These are phyloP conservation scores for Adansonia gregorii DNA, from an alignment of 441 rosid genomes.

Conservation along the genomic window DNA sequence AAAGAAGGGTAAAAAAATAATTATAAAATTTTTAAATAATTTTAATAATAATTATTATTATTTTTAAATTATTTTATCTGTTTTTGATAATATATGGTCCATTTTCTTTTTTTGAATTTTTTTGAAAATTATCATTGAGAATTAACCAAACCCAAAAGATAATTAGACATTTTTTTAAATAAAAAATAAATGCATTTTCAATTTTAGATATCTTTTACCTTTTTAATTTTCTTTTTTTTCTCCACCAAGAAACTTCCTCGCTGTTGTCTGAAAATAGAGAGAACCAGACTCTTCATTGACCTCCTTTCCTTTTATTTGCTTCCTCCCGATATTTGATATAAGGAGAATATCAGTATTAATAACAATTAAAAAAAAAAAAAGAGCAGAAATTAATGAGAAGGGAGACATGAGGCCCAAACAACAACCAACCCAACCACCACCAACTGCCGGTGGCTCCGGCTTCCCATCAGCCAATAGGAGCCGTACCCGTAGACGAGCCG, in stretches of 20 bases:
- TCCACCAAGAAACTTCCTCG: not conserved
- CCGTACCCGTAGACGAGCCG: slow-evolving; percentile 60
- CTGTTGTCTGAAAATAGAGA: not conserved
- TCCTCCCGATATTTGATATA: too few relatives aligned
- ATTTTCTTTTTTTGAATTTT: too few relatives aligned
- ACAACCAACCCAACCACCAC: slow-evolving; percentile 40
- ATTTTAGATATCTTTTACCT: not conserved
- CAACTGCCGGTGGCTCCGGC: slow-evolving; percentile 26
- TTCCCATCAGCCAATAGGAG: slow-evolving; percentile 21
- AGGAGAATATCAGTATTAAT: too few relatives aligned
- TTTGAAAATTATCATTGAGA: too few relatives aligned
- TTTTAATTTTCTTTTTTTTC: not conserved
- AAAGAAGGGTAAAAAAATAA: too few relatives aligned
- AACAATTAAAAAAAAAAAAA: not conserved
- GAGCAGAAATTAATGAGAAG: not conserved
- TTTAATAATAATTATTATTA: too few relatives aligned
- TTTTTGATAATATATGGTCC: too few relatives aligned
- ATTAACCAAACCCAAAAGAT: too few relatives aligned
- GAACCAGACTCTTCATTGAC: not conserved
- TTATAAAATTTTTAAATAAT: too few relatives aligned
- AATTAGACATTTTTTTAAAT: too few relatives aligned
- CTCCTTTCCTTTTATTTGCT: not conserved
- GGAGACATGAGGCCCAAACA: slow-evolving; percentile 63
- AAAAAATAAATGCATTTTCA: too few relatives aligned
- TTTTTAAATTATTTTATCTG: too few relatives aligned